Conservation (phyloP, 495 filamentous ascomycete genomes). For the Lepraria neglecta region DNA sequence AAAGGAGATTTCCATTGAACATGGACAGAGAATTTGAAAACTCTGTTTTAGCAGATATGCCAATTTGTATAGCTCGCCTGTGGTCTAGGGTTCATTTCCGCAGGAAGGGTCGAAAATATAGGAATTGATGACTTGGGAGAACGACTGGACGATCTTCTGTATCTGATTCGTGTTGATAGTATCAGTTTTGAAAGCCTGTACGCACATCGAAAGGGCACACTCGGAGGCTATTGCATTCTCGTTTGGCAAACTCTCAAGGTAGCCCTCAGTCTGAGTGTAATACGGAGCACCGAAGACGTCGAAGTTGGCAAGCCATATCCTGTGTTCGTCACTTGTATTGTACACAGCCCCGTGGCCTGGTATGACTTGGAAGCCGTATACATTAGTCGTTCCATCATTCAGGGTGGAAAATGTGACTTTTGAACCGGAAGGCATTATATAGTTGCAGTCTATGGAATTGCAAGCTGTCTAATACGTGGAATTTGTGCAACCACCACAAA, state of each 20-base stretch:
- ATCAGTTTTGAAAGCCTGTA: conserved; percentile 2
- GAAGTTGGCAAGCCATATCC: conserved; percentile 14
- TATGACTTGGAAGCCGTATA: conserved; percentile 2
- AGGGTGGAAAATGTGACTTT: neutral
- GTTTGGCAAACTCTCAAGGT: neutral
- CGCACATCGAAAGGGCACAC: conserved; percentile 15
- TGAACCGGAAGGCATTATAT: conserved; percentile 10
- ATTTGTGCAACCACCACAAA: conserved; percentile 40
- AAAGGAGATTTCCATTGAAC: neutral
- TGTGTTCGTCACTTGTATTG: neutral
- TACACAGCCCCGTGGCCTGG: neutral
- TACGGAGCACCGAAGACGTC: conserved; percentile 12
- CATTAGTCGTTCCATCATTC: neutral
- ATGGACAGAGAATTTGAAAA: neutral
- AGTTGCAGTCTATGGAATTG: neutral
- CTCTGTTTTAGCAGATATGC: neutral
- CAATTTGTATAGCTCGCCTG: neutral
- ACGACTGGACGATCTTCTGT: neutral
- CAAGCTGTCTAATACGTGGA: conserved; percentile 28
- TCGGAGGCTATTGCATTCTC: neutral
- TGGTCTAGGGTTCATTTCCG: neutral
- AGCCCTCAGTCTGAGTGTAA: no score
- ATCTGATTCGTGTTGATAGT: neutral
- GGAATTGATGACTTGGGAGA: conserved; percentile 1
- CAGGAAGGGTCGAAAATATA: conserved; percentile 3